Conservation (phyloP, 2,329 filamentous ascomycete genomes). For the Ceratocystis variospora region DNA sequence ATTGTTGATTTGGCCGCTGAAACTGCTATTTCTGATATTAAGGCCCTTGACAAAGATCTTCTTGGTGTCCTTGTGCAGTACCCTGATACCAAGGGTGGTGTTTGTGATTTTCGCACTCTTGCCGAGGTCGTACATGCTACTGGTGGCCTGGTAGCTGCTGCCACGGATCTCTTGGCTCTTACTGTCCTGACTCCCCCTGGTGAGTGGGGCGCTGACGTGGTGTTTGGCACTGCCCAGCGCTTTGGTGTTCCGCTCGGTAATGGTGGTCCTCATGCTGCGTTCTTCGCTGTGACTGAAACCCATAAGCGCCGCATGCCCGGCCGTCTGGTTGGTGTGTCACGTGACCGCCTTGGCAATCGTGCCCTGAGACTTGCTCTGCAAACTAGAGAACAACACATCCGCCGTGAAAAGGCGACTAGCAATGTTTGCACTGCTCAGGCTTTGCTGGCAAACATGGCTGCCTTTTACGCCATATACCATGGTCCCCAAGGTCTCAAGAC, state of each 20-base stretch:
- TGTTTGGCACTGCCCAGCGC: constrained; percentile 82
- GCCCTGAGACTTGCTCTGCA: constrained; percentile 78
- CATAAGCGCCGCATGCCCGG: constrained; percentile 92
- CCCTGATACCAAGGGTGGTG: constrained; percentile 72
- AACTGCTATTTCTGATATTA: constrained; percentile 46
- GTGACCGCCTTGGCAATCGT: constrained; percentile 69
- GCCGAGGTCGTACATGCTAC: constrained; percentile 63
- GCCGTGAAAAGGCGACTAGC: constrained; percentile 90
- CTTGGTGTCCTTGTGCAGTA: constrained; percentile 92
- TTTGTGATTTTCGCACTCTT: constrained; percentile 61
- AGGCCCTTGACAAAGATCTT: constrained; percentile 64
- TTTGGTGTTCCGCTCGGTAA: constrained; percentile 86
- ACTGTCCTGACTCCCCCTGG: constrained; percentile 80
- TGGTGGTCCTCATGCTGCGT: constrained; percentile 90
- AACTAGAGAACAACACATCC: constrained; percentile 90
- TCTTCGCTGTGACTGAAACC: constrained; percentile 84
- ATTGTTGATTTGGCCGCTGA: constrained; percentile 57
- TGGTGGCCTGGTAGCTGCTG: constrained; percentile 69
- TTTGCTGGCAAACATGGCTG: constrained; percentile 86
- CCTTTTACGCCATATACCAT: constrained; percentile 89
- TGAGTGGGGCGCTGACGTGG: constrained; percentile 89
- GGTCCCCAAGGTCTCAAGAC: constrained; percentile 69
- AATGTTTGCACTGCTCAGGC: constrained; percentile 96
- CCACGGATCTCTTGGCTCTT: constrained; percentile 76
- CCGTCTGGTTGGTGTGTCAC: constrained; percentile 78